phyloP scores from a whole-genome alignment of 2,329 filamentous ascomycete species.

The Thelonectria olida region DNA sequence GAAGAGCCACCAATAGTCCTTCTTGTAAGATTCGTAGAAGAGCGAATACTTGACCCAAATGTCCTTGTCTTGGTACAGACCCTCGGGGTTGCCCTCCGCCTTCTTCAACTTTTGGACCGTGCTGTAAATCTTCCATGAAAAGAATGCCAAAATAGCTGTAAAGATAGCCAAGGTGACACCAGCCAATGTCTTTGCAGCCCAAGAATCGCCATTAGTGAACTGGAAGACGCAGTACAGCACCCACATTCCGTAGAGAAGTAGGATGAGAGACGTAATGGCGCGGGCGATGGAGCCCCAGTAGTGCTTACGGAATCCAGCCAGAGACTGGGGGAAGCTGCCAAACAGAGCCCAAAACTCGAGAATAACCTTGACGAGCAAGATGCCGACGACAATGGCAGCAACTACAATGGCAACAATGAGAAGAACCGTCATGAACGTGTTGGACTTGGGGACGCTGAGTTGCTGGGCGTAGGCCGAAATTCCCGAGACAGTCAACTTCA shows the following conservation, averaged over 20 bases:
- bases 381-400: slow-evolving; percentile 82
- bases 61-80: slow-evolving; percentile 87
- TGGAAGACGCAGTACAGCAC: slow-evolving; percentile 96
- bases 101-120: slow-evolving; percentile 79
- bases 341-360: slow-evolving; percentile 93
- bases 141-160: slow-evolving; percentile 82
- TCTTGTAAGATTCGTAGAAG: slow-evolving; percentile 97
- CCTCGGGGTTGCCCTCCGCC: slow-evolving; percentile 75
- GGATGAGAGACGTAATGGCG: slow-evolving; percentile 87
- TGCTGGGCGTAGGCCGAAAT: slow-evolving; percentile 87
- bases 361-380: slow-evolving; percentile 89
- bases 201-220: slow-evolving; percentile 92
- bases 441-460: slow-evolving; percentile 84
- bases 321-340: slow-evolving; percentile 81
- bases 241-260: slow-evolving; percentile 94
- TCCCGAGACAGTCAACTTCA: slow-evolving; percentile 70
- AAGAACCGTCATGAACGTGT: slow-evolving; percentile 96
- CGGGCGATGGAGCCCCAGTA: slow-evolving; percentile 95
- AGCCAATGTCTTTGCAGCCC: slow-evolving; percentile 87
- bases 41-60: slow-evolving; percentile 95
- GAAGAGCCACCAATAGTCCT: slow-evolving; percentile 97
- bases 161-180: slow-evolving; percentile 83
- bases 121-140: slow-evolving; percentile 83
- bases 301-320: slow-evolving; percentile 89
- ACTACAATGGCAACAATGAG: slow-evolving; percentile 89